Percentiles rank a stretch among this genome's conserved stretches.
phyloP scores from a whole-genome alignment of 768 basidiomycete species.

The Pleurotus salmoneostramineus region DNA sequence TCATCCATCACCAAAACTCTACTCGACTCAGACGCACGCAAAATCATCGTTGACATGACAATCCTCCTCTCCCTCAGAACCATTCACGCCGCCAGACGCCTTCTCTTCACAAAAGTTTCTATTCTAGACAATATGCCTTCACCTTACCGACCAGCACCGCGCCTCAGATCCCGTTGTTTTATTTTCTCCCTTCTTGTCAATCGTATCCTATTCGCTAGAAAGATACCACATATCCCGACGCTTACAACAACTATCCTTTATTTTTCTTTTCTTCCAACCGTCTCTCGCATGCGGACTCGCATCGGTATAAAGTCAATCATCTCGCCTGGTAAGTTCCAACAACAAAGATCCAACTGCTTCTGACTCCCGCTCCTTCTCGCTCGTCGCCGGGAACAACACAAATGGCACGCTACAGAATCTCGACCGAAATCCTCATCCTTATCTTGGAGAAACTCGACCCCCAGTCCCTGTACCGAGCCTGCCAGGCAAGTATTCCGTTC shows the following conservation, averaged over 20 bases:
- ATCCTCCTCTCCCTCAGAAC: conserved; percentile 26
- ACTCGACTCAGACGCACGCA: conserved; percentile 29
- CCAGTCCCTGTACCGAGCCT: conserved; percentile 40
- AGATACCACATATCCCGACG: conserved; percentile 35
- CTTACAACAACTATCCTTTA: conserved; percentile 37
- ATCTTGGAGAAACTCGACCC: conserved; percentile 49
- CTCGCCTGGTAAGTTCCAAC: conserved; percentile 21
- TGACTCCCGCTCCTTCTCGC: background rate
- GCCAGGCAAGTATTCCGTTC: conserved; percentile 31
- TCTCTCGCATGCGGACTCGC: conserved; percentile 29
- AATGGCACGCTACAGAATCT: conserved; percentile 42
- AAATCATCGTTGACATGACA: conserved; percentile 53
- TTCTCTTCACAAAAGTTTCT: conserved; percentile 45
- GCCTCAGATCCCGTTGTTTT: conserved; percentile 32
- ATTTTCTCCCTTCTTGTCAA: conserved; percentile 33
- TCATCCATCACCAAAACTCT: conserved; percentile 33
- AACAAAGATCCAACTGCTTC: conserved; percentile 30
- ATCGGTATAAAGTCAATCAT: conserved; percentile 44
- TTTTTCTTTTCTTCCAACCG: conserved; percentile 31
- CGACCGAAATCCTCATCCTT: conserved; percentile 47
- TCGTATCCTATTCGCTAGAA: conserved; percentile 38
- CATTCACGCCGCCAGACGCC: conserved; percentile 28
- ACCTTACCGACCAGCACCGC: conserved; percentile 42
- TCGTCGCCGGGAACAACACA: no score
- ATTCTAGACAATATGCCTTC: conserved; percentile 38